Percentiles rank a stretch among this genome's conserved stretches.
Evolutionary conservation across 2,329 filamentous ascomycete genomes (phyloP).

Genomic region (Daldinia sp.): DNA sequence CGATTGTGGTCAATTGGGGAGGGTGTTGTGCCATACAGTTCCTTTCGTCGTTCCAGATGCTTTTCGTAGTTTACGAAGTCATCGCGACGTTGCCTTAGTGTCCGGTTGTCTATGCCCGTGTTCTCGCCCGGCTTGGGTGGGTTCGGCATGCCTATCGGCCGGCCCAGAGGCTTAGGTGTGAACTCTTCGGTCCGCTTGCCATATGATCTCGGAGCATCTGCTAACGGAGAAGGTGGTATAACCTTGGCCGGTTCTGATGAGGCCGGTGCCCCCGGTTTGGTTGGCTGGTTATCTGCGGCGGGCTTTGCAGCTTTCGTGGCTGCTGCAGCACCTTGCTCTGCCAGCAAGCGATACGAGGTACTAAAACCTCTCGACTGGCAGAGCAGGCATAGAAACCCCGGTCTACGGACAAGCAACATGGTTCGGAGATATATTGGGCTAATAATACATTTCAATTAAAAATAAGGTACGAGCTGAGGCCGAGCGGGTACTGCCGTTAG

Average conservation of each 20-base stretch:
- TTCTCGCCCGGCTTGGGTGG: constrained; percentile 86
- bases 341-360: constrained; percentile 56
- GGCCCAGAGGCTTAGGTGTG: constrained; percentile 69
- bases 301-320: constrained; percentile 31
- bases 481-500: constrained; percentile 11
- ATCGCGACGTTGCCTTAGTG: constrained; percentile 75
- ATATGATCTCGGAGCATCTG: constrained; percentile 70
- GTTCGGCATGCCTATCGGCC: constrained; percentile 84
- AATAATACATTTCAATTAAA: constrained; percentile 27
- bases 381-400: constrained; percentile 58
- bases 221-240: constrained; percentile 59
- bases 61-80: constrained; percentile 90
- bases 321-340: constrained; percentile 45
- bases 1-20: not conserved
- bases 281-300: constrained; percentile 16
- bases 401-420: constrained; percentile 49
- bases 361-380: constrained; percentile 67
- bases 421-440: constrained; percentile 6
- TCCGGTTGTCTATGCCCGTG: constrained; percentile 77
- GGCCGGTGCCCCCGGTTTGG: constrained; percentile 31
- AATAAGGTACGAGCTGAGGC: constrained; percentile 7
- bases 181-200: constrained; percentile 68
- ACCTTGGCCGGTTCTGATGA: constrained; percentile 37
- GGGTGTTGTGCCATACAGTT: constrained; percentile 67
- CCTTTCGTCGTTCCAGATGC: constrained; percentile 79